A percentile compares a stretch with the other conserved stretches of the same genome.
These are phyloP conservation scores for Globisporangium mamillatum DNA, from an alignment of 352 stramenopile genomes.

Conservation along the genomic window DNA sequence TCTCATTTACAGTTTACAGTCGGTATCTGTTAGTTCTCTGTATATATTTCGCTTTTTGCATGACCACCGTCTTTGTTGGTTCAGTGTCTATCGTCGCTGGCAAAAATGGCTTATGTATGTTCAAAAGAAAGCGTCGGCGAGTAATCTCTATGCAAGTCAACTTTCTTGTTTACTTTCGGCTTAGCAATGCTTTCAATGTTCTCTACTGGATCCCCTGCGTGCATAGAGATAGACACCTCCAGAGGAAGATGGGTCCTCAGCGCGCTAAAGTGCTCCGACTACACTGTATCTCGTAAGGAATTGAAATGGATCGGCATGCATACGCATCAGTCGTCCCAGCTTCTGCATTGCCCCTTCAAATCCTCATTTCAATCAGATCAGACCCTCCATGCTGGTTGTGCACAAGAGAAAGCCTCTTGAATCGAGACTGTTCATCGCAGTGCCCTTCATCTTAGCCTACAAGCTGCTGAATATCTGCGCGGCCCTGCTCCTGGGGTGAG, in stretches of 20 bases:
- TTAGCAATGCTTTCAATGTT: background rate
- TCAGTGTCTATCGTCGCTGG: background rate
- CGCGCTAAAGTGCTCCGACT: background rate
- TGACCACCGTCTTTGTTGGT: background rate
- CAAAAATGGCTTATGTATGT: background rate
- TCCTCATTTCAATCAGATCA: background rate
- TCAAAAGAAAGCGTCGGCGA: background rate
- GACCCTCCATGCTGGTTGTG: background rate
- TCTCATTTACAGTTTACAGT: background rate
- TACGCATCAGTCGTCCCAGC: background rate
- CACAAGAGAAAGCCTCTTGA: background rate
- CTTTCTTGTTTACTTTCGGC: background rate
- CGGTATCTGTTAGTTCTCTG: background rate
- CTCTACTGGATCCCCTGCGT: background rate
- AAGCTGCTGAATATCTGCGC: conserved; percentile 53
- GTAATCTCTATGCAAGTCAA: background rate
- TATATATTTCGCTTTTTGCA: background rate
- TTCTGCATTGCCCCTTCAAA: background rate
- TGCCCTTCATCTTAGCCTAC: conserved; percentile 6
- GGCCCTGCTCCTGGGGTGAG: conserved; percentile 37
- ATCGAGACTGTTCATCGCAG: background rate
- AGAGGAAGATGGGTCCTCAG: background rate
- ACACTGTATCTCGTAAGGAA: background rate
- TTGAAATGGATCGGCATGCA: background rate
- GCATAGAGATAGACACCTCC: background rate